Evolutionary conservation across 75 land plant species (phyloP), one percentile per base, ranked within the genome.

Genomic region (Gnetum montanum): DNA sequence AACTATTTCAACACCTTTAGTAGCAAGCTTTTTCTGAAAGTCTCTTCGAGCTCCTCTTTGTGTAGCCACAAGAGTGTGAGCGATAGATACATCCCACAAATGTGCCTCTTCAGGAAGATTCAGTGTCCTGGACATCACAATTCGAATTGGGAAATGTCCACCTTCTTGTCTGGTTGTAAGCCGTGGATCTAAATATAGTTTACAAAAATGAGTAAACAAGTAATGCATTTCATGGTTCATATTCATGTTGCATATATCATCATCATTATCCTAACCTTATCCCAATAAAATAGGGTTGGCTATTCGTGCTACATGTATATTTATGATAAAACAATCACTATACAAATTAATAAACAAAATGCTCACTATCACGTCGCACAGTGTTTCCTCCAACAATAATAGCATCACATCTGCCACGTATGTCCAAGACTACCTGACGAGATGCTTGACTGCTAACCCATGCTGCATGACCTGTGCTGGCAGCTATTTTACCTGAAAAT

Each of bases 381-480:
- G 99, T 90, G 64, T 81, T 95, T 59, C 99, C 99, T 60, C 99
- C 99, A 12, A 95, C 99, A 67, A 95, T 62, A 58, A 90, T 59
- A 12, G 99, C 99, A 75, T 95, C 92, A 69, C 97, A 81, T 71
- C 79, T 72, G 3, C 97, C 88, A 19, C 99, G 64, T 33, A 81
- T 54, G 46, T 78, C 97, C 66, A 86, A 83, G 13, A 95, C 99
- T 30, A 85, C 75, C 35, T 61, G 34, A 31, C 99, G 85, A 38
- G 96, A 95, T 4, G 34, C 24, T 61, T 81, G 81, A 64, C 99
- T 86, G 53, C 92, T 90, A 22, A 95, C 79, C 99, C 99, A 95
- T 26, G 99, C 73, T 30, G 99, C 90, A 81, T 95, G 92, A 12
- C 99, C 99, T 59, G 79, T 95, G 60, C 88, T 90, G 30, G 92